phyloP scores from a whole-genome alignment of 2,329 filamentous ascomycete genomes.

The Bipolaris bicolor region DNA sequence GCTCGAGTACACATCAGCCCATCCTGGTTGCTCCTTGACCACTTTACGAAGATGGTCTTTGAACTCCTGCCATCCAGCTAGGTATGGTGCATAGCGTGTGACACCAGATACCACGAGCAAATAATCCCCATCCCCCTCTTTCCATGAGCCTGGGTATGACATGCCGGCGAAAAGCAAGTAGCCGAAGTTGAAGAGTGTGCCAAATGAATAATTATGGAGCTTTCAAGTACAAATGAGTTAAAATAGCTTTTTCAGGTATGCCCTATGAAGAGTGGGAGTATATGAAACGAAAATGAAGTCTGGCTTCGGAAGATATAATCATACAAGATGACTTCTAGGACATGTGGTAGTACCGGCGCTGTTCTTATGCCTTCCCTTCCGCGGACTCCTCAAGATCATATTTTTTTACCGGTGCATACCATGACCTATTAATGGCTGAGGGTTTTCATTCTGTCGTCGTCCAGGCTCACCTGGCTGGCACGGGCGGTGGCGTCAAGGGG shows the following conservation, averaged over 20 bases:
- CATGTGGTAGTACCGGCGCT: slow-evolving; percentile 7
- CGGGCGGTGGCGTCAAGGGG: neutral
- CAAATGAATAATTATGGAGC: neutral
- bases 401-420: neutral
- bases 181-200: neutral
- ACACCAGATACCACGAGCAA: slow-evolving; percentile 39
- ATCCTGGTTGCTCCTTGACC: slow-evolving; percentile 46
- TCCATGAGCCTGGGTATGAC: slow-evolving; percentile 22
- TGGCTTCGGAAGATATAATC: neutral
- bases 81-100: slow-evolving; percentile 33
- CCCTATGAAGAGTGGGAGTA: too few species aligned
- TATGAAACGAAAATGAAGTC: neutral
- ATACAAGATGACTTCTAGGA: neutral
- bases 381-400: neutral
- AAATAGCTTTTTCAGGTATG: too few species aligned
- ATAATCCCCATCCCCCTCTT: slow-evolving; percentile 36
- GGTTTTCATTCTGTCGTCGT: neutral
- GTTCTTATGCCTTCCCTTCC: slow-evolving; percentile 8
- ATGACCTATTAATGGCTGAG: neutral
- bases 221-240: neutral
- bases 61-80: slow-evolving; percentile 46
- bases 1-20: slow-evolving; percentile 43
- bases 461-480: neutral
- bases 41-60: slow-evolving; percentile 46
- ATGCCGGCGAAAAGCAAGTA: slow-evolving; percentile 1